Base-by-base conservation (phyloP, 306 rosid species). In the Pyrus bretschneideri region DNA sequence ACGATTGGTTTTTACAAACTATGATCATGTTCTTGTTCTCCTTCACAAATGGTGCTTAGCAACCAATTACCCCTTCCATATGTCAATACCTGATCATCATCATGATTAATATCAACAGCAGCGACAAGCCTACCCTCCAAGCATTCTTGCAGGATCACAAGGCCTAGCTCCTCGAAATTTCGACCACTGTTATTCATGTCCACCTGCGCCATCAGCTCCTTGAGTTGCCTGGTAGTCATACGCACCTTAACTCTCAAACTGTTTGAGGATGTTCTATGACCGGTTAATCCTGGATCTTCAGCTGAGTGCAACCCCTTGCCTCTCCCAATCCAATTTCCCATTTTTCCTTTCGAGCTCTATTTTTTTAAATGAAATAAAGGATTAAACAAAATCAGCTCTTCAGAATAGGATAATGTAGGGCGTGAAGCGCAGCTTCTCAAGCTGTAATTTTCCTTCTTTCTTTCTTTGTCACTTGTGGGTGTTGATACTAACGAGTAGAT, bases 281-380 rank as follows among this genome's bases (percentile, higher is more conserved):
- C 13, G 5, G 23, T 58, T 60, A 25, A 55, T 55, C 60, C 66
- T 60, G 12, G 33, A 25, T 60, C 66, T 45, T 75, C 76, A 45
- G 63, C 14, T 15, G 86, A 79, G 67, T 82, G 70, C 62, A 83
- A 67, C 30, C 30, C 49, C 33, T 29, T 52, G 17, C 52, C 69
- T 61, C 57, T 81, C 52, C 81, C 86, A 66, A 78, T 65, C 11
- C 72, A 82, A 25, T 82, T 87, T 17, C 91, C 91, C 88, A 87
- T 81, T 49, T 45, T 68, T 21, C 64, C 29, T 29, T 14, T 49
- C 18, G 35, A 40, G 40, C 67, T 55, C 12, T 18, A 55, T 55
- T 21, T 55, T 55, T 49, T 49, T 1, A 49, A 49, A 17, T 49
- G 8, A 49, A 49, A 2, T 49, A 49, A 49, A 49, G 6, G 55